These are phyloP conservation scores for Panellus pusillus DNA, from an alignment of 768 basidiomycete genomes.

Conservation along the genomic window DNA sequence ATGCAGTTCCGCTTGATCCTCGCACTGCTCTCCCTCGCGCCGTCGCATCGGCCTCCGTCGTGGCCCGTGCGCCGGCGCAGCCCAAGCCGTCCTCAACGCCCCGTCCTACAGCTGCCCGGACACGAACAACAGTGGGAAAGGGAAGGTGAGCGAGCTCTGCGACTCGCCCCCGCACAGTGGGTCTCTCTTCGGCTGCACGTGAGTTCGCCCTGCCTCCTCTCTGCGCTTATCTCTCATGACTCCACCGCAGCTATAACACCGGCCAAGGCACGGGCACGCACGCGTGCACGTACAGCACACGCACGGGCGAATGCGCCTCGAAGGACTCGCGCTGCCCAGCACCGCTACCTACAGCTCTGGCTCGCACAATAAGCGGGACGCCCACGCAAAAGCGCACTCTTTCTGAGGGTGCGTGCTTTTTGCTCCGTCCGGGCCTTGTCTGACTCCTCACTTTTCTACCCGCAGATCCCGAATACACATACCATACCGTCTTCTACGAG, in stretches of 20 bases:
- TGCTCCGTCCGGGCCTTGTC: too few species aligned
- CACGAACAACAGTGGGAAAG: neutral
- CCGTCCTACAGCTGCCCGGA: constrained; percentile 11
- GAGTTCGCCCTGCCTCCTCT: neutral
- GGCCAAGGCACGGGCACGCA: constrained; percentile 16
- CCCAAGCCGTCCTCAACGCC: constrained; percentile 3
- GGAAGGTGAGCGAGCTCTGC: constrained; percentile 11
- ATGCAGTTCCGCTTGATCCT: constrained; percentile 15
- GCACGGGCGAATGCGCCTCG: constrained; percentile 1
- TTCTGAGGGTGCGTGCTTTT: too few species aligned
- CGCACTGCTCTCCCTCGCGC: constrained; percentile 5
- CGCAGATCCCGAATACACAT: too few species aligned
- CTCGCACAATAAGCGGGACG: constrained; percentile 3
- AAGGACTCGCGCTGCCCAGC: neutral
- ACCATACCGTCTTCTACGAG: too few species aligned
- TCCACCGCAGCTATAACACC: constrained; percentile 2
- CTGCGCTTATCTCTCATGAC: neutral
- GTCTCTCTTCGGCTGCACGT: constrained; percentile 15
- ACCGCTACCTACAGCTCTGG: neutral
- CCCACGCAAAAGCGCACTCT: neutral
- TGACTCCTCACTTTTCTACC: too few species aligned
- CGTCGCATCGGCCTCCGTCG: neutral
- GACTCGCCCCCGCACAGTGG: constrained; percentile 11
- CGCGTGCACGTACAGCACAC: constrained; percentile 10
- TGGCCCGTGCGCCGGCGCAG: neutral